Evolutionary conservation across 1,284 basidiomycete genomes (phyloP), one percentile per base, ranked within the genome.

Genomic region (Violaceomyces palustris): DNA sequence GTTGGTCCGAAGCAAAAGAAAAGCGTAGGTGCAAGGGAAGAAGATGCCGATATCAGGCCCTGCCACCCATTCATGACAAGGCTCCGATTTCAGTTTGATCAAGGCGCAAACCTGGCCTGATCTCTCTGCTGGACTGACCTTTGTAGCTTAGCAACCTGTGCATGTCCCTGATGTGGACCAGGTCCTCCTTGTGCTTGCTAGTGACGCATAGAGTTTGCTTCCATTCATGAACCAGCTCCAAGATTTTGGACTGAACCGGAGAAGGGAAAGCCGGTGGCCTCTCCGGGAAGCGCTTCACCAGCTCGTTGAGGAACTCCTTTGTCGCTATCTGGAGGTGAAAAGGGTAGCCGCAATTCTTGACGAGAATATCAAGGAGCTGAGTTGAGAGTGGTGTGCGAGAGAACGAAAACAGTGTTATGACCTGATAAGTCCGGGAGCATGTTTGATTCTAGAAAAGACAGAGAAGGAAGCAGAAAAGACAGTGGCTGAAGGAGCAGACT

Each of bases 161-260:
- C 94, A 99, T 99, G 75, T 99, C 94, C 53, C 93, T 78, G 55
- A 99, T 96, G 69, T 98, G 96, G 3, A 88, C 88, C 36, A 99
- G 78, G 75, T 98, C 94, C 51, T 98, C 94, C 74, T 89, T 90
- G 82, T 91, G 91, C 71, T 92, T 84, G 45, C 86, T 88, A 30
- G 88, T 84, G 0, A 79, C 74, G 69, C 93, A 98, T 35, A 99
- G 86, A 1, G 86, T 87, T 72, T 91, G 87, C 76, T 93, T 96
- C 94, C 94, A 99, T 48, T 82, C 79, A 69, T 94, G 83, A 41
- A 99, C 91, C 59, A 94, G 81, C 65, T 96, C 91, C 22, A 99
- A 78, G 60, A 97, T 93, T 62, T 88, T 83, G 9, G 84, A 83
- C 91, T 97, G 97, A 57, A 94, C 87, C 12, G 90, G 85, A 6